phyloP scores from a whole-genome alignment of 305 asterid genomes.

The Ajuga reptans region DNA sequence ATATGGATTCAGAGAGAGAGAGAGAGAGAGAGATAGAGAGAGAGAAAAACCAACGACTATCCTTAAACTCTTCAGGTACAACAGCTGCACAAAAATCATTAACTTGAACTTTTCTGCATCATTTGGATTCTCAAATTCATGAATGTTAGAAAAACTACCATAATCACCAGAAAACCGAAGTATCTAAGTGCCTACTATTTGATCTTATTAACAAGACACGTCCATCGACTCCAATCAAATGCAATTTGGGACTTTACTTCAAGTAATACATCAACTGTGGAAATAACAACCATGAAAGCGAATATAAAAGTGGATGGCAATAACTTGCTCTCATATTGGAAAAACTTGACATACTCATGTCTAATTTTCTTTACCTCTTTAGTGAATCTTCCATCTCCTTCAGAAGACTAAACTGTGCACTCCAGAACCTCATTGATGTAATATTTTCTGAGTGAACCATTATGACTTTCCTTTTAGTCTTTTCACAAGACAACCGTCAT shows the following conservation, averaged over 20 bases:
- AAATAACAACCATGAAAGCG: constrained; percentile 90
- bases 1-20: no score
- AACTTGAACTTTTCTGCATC: constrained; percentile 65
- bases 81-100: constrained; percentile 70
- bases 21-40: no score
- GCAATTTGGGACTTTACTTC: not conserved
- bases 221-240: not conserved
- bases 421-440: constrained; percentile 69
- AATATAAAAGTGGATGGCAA: constrained; percentile 60
- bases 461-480: constrained; percentile 41
- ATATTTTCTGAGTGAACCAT: constrained; percentile 52
- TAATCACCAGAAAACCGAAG: constrained; percentile 3
- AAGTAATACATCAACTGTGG: constrained; percentile 46
- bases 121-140: constrained; percentile 78
- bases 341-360: constrained; percentile 53
- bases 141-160: constrained; percentile 59
- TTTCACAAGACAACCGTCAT: constrained; percentile 60
- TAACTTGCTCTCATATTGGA: constrained; percentile 48
- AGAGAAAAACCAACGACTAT: no score
- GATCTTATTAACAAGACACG: not conserved
- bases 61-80: constrained; percentile 61
- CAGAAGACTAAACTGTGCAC: constrained; percentile 32
- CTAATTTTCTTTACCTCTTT: constrained; percentile 44
- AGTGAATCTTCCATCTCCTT: constrained; percentile 55
- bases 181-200: not conserved